Percentiles rank a stretch among this genome's conserved stretches.
These are phyloP conservation scores for Sclerospora graminicola DNA, from an alignment of 352 stramenopile genomes.

Conservation along the genomic window DNA sequence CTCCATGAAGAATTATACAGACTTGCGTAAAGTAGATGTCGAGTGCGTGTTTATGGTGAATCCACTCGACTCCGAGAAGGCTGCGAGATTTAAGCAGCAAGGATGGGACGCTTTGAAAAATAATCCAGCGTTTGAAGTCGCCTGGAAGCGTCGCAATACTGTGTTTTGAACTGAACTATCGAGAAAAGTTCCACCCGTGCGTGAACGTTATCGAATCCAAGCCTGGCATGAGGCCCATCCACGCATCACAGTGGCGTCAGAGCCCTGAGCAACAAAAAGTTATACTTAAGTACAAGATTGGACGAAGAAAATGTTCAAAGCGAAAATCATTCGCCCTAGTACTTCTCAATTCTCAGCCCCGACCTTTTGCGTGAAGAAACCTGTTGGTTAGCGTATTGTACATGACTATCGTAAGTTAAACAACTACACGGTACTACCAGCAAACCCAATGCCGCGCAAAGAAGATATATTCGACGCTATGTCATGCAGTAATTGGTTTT, in stretches of 20 bases:
- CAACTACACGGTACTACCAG: background rate
- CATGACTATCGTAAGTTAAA: slow-evolving; percentile 1
- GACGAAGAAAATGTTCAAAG: background rate
- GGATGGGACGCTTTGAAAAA: background rate
- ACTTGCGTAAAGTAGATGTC: background rate
- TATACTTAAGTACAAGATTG: background rate
- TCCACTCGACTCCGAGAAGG: slow-evolving; percentile 1
- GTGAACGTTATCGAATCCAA: background rate
- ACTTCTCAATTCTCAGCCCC: background rate
- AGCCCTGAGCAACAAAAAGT: background rate
- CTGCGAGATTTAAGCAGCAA: slow-evolving; percentile 3
- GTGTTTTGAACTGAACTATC: slow-evolving; percentile 2
- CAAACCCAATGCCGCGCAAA: slow-evolving; percentile 1
- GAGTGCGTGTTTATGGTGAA: slow-evolving; percentile 2
- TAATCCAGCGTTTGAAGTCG: slow-evolving; percentile 1
- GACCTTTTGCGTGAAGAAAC: slow-evolving; percentile 2
- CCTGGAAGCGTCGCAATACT: background rate
- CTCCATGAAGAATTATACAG: background rate
- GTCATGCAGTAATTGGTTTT: background rate
- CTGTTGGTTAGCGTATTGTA: slow-evolving; percentile 3
- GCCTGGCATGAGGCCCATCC: background rate
- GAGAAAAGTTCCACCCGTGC: background rate
- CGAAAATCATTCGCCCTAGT: background rate
- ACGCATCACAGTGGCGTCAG: slow-evolving; percentile 2
- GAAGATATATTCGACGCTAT: slow-evolving; percentile 1